Conservation (phyloP, 2,329 filamentous ascomycete genomes). For the Nemania bipapillata region DNA sequence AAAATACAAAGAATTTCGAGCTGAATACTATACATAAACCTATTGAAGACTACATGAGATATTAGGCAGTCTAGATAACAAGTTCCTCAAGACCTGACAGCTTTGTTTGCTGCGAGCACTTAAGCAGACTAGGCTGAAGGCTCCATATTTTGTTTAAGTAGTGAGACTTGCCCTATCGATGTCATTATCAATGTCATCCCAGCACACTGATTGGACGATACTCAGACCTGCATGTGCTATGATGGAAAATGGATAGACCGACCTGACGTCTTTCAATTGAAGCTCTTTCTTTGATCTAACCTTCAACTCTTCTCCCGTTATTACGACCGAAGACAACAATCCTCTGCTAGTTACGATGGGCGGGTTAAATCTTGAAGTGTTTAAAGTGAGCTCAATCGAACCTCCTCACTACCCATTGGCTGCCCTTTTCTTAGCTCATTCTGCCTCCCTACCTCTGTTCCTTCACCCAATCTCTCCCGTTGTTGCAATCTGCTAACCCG, state of each 20-base stretch:
- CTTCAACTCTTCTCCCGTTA: background rate
- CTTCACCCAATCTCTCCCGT: background rate
- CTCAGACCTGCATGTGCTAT: background rate
- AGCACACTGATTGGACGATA: constrained; percentile 26
- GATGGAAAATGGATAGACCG: constrained; percentile 32
- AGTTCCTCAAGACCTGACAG: background rate
- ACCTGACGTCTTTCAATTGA: constrained; percentile 23
- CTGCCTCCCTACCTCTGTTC: background rate
- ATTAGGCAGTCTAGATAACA: too few species aligned
- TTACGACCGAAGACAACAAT: constrained; percentile 1
- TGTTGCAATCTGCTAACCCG: background rate
- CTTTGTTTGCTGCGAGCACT: background rate
- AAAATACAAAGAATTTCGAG: constrained; percentile 9
- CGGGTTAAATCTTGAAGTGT: constrained; percentile 90
- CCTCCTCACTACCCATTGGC: background rate
- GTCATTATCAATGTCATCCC: constrained; percentile 27
- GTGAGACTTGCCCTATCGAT: constrained; percentile 28
- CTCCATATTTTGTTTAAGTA: constrained; percentile 6
- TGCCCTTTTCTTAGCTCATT: background rate
- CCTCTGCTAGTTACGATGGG: constrained; percentile 65
- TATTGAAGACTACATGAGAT: background rate
- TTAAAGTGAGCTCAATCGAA: constrained; percentile 73
- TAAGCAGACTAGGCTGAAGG: background rate
- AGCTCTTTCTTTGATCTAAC: background rate
- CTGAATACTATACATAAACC: constrained; percentile 2